A percentile compares a stretch with the other conserved stretches of the same genome.
These are phyloP conservation scores for Malus hybrid DNA, from an alignment of 331 rosid species.

Conservation along the genomic window DNA sequence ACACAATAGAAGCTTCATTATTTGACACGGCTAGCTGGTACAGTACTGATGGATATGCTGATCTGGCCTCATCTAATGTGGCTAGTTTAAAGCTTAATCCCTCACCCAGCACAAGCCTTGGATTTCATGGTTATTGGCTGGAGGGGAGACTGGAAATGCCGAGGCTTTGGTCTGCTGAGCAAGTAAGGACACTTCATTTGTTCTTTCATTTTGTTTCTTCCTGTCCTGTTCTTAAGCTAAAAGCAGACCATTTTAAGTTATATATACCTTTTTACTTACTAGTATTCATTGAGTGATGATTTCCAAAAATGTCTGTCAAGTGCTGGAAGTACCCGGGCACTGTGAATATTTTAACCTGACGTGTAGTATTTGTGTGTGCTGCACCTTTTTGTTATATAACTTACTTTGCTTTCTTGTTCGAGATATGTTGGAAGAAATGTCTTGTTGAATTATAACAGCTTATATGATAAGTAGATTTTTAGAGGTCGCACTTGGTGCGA, in stretches of 20 bases:
- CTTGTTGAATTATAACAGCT: background rate
- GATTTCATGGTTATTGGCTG: slow-evolving; percentile 66
- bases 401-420: background rate
- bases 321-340: background rate
- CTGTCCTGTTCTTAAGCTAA: slow-evolving; percentile 2
- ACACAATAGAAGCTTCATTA: slow-evolving; percentile 61
- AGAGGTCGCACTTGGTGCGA: too few relatives aligned
- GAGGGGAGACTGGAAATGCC: slow-evolving; percentile 67
- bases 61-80: slow-evolving; percentile 59
- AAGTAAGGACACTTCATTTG: slow-evolving; percentile 37
- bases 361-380: background rate
- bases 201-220: slow-evolving; percentile 1
- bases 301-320: background rate
- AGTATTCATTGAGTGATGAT: background rate
- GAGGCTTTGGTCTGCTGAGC: slow-evolving; percentile 95
- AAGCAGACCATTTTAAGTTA: background rate
- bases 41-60: slow-evolving; percentile 34
- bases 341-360: background rate
- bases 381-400: background rate
- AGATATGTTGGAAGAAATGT: background rate
- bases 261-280: background rate
- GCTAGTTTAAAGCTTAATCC: slow-evolving; percentile 48
- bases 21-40: slow-evolving; percentile 63
- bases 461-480: background rate
- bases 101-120: slow-evolving; percentile 25